phyloP scores from a whole-genome alignment of 1,284 basidiomycete genomes.

The Amylostereum areolatum region DNA sequence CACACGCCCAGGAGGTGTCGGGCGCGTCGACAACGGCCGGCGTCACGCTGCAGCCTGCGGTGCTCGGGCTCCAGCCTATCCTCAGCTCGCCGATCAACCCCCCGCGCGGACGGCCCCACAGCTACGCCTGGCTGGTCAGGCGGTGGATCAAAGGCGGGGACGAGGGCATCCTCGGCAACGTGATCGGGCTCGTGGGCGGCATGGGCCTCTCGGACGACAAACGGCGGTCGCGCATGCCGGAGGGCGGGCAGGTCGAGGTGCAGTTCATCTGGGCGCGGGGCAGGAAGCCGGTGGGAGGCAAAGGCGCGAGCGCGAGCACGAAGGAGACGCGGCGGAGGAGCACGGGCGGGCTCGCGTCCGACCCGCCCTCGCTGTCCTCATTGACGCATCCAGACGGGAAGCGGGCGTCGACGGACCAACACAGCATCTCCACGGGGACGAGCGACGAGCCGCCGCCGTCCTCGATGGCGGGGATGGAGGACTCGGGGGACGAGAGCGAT shows the following conservation, averaged over 20 bases:
- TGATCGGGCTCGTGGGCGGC: constrained; percentile 31
- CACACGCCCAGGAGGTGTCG: background rate
- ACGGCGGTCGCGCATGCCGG: constrained; percentile 7
- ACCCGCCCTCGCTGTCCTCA: constrained; percentile 2
- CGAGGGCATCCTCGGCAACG: constrained; percentile 30
- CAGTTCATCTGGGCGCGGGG: constrained; percentile 71
- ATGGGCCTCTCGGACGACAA: constrained; percentile 12
- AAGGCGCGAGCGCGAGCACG: constrained; percentile 17
- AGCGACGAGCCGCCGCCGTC: constrained; percentile 17
- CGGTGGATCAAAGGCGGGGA: constrained; percentile 67
- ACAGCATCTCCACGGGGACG: background rate
- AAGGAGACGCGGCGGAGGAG: constrained; percentile 12
- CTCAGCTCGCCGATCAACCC: constrained; percentile 35
- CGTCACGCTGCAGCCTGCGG: constrained; percentile 40
- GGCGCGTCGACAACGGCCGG: constrained; percentile 4
- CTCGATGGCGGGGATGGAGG: constrained; percentile 35
- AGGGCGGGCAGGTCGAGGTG: constrained; percentile 44
- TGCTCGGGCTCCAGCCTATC: constrained; percentile 61
- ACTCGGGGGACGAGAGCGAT: constrained; percentile 75
- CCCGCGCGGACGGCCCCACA: constrained; percentile 42
- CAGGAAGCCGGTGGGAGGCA: constrained; percentile 25
- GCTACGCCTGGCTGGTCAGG: constrained; percentile 80
- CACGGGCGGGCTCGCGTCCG: constrained; percentile 10
- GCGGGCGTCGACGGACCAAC: background rate
- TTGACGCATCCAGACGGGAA: background rate